Evolutionary conservation across 805 yeast genomes (phyloP), one percentile per base, ranked within the genome.

Genomic region (Candida germanica): DNA sequence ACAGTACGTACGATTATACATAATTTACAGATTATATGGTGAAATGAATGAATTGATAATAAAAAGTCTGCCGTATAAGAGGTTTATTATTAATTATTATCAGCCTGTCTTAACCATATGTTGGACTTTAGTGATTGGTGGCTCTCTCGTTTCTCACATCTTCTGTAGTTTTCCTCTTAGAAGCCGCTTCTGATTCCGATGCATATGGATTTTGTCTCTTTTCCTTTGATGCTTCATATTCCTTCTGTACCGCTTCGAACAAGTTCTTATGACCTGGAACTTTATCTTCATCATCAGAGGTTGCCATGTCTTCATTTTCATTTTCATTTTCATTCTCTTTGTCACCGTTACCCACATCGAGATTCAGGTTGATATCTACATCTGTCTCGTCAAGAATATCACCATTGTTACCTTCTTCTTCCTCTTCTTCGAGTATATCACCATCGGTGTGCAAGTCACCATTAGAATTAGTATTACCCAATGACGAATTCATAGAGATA

Each of bases 381-480:
- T n/a, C n/a, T n/a, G n/a, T n/a, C 6, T 38, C 46, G 31, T 31
- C 36, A 6, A 29, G 28, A n/a, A 29, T 26, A 9, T 31, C 42
- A 9, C 33, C 41, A 4, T 32, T n/a, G 14, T 31, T 31, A 25
- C n/a, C 35, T 3, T 20, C 31, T 21, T 26, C 26, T 3, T 32
- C 43, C 5, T 39, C 44, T 10, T 32, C 42, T 12, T 40, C 48
- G 12, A 36, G 33, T 6, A 34, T 23, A n/a, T 39, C 39, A 19
- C 37, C 42, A 29, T 33, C 42, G 2, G 37, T 38, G 21, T 33
- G 17, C 22, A 40, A 29, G 26, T 40, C 48, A 33, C 38, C 42
- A 32, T 39, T 42, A 14, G 36, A 33, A n/a, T 31, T 36, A 15
- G 21, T 33, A n/a, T 33, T 39, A 3, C 40, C 35, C 9, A 12